phyloP scores from a whole-genome alignment of 2,329 filamentous ascomycete species.

The Neofusicoccum kwambonambiense region DNA sequence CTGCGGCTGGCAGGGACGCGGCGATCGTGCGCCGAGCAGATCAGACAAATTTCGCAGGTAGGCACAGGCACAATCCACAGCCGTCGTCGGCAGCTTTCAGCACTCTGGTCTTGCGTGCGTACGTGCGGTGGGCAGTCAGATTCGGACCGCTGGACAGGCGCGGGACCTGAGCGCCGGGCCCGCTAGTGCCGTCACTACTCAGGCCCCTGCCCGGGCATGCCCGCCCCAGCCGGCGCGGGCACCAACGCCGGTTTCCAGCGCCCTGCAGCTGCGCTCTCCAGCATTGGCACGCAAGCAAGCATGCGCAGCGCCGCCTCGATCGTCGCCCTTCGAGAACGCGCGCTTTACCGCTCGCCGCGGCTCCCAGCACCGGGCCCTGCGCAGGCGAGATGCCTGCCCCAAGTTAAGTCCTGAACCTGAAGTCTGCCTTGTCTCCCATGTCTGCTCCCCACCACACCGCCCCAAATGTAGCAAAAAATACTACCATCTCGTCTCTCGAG shows the following conservation, averaged over 20 bases:
- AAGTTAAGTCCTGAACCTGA: slow-evolving; percentile 19
- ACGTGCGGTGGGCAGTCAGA: slow-evolving; percentile 7
- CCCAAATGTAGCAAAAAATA: slow-evolving; percentile 30
- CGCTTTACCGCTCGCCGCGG: slow-evolving; percentile 33
- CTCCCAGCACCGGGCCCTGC: slow-evolving; percentile 19
- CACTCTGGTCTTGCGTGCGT: background rate
- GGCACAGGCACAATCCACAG: background rate
- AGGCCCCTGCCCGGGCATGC: slow-evolving; percentile 1
- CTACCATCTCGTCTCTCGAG: slow-evolving; percentile 8
- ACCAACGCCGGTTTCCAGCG: slow-evolving; percentile 4
- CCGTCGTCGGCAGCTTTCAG: background rate
- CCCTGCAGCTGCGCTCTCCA: slow-evolving; percentile 15
- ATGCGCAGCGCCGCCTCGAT: slow-evolving; percentile 17
- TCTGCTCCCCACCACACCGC: slow-evolving; percentile 30
- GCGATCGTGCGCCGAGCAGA: slow-evolving; percentile 13
- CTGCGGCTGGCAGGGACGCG: background rate
- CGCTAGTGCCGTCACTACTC: background rate
- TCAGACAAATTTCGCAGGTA: slow-evolving; percentile 12
- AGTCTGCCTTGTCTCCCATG: slow-evolving; percentile 25
- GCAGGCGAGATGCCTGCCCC: slow-evolving; percentile 12
- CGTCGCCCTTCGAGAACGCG: slow-evolving; percentile 27
- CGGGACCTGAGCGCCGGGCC: slow-evolving; percentile 7
- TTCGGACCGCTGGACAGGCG: background rate
- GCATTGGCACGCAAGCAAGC: slow-evolving; percentile 13
- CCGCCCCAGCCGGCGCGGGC: slow-evolving; percentile 7